Evolutionary conservation across 1,284 basidiomycete genomes (phyloP), one percentile per base, ranked within the genome.

Genomic region (Leccinum laetum): DNA sequence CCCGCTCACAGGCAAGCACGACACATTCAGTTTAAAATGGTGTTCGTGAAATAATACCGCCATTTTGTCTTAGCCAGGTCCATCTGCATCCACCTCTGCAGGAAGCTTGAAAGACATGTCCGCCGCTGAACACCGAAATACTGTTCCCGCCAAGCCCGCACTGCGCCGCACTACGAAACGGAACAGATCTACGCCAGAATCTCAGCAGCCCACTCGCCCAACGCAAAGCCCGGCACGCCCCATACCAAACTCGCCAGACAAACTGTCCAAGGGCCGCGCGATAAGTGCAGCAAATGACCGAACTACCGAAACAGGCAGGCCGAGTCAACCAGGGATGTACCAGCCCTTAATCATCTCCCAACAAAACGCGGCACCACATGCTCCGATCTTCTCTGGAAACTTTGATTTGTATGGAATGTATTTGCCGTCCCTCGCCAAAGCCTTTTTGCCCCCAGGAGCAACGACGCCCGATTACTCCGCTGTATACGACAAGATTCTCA

Each of bases 361-460:
- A 55, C 66, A 61, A 14, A 35, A 18, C 39, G n/a, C 60, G 10
- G 16, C 64, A 29, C 55, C 63, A 2, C 66, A 46, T 13, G 21
- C 53, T 11, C 69, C 68, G 5, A 65, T 64, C 11, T 72, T 73
- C 18, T 71, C 71, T 8, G 80, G 80, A 4, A 81, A 78, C 61
- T 81, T 81, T 59, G 80, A 81, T 71, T 59, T 81, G 24, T 81
- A 82, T 62, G 71, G 70, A 39, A 82, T 78, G 75, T 70, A 73
- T 52, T 69, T 82, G 11, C 73, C 78, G 2, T 77, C 76, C 65
- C 75, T 81, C 39, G 63, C 65, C 65, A 73, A 72, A 29, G 71
- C 73, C 46, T 80, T 74, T 69, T 63, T 74, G n/a, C 75, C 78
- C 1, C 41, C 58, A 2, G 76, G 72, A n/a, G 69, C 67, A 6